These are phyloP conservation scores for Karstenula rhodostoma DNA, from an alignment of 2,329 filamentous ascomycete genomes.

Conservation along the genomic window DNA sequence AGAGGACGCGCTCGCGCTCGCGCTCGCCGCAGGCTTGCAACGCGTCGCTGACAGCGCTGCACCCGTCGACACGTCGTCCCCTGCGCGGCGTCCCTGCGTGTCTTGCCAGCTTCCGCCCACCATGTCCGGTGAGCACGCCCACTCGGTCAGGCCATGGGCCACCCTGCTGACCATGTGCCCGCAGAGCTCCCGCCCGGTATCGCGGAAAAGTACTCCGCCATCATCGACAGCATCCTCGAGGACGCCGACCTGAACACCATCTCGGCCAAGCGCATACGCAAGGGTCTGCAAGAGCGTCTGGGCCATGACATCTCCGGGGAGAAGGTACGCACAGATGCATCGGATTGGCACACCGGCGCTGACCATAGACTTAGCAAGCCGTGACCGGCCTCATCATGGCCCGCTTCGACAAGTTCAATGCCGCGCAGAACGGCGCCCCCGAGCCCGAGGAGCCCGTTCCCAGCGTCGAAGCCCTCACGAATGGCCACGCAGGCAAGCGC, in stretches of 20 bases:
- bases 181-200: slow-evolving; percentile 56
- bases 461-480: slow-evolving; percentile 39
- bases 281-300: slow-evolving; percentile 67
- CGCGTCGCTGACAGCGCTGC: slow-evolving; percentile 10
- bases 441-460: slow-evolving; percentile 49
- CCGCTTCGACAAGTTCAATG: slow-evolving; percentile 59
- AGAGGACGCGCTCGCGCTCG: background rate
- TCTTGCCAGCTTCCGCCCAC: slow-evolving; percentile 17
- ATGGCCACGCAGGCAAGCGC: slow-evolving; percentile 52
- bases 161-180: slow-evolving; percentile 21
- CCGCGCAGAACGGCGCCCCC: slow-evolving; percentile 37
- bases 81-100: background rate
- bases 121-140: slow-evolving; percentile 41
- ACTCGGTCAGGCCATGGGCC: slow-evolving; percentile 11
- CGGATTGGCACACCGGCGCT: slow-evolving; percentile 16
- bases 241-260: slow-evolving; percentile 69
- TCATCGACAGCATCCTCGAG: slow-evolving; percentile 70
- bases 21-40: slow-evolving; percentile 2
- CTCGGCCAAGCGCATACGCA: slow-evolving; percentile 71
- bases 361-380: slow-evolving; percentile 44
- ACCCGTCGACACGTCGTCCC: background rate
- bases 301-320: slow-evolving; percentile 68
- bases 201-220: slow-evolving; percentile 61
- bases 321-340: slow-evolving; percentile 58
- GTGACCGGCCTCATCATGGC: slow-evolving; percentile 58